Base-by-base conservation (phyloP, 352 stramenopile genomes). In the Phytophthora chlamydospora region DNA sequence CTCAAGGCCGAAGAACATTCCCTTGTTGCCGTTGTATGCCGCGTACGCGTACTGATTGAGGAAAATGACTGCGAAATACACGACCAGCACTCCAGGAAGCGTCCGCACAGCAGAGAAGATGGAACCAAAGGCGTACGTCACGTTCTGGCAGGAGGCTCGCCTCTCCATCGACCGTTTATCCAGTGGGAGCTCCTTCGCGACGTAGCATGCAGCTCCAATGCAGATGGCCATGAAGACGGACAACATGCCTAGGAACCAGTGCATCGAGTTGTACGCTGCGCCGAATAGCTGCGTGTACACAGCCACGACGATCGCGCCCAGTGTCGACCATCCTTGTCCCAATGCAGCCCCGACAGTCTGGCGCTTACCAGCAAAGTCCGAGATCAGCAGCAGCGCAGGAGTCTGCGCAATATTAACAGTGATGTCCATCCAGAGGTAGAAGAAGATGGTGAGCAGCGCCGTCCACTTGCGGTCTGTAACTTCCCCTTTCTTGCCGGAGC, bases 391-490 rank as follows among this genome's bases (percentile, higher is more conserved):
- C 49, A 78, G 62, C 13, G 65, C 70, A 14, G 76, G 76, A 1
- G 65, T 80, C 49, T 79, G 68, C 3, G 76, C 72, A n/a, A 89
- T 27, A 52, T 89, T 86, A 40, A 86, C 65, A 19, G 69, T 78
- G 17, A 89, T 65, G 43, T 87, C 79, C 79, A 89, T 89, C 76
- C 76, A 86, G 3, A 73, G 53, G 71, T 89, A 86, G 52, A 83
- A 85, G 38, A 85, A 53, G n/a, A 86, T 68, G 1, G 67, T 83
- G 17, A 89, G 69, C 16, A 80, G 35, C 7, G 71, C 59, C 2
- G 79, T 89, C 68, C 70, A 89, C 9, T 58, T 74, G 35, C 71
- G 79, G 36, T 71, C 63, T 10, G 62, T 80, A n/a, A 52, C 34
- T 46, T 69, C 62, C 8, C 65, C 75, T 0, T 14, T 42, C 19